These are phyloP conservation scores for Grifola frondosa DNA, from an alignment of 1,284 basidiomycete genomes.

Conservation along the genomic window DNA sequence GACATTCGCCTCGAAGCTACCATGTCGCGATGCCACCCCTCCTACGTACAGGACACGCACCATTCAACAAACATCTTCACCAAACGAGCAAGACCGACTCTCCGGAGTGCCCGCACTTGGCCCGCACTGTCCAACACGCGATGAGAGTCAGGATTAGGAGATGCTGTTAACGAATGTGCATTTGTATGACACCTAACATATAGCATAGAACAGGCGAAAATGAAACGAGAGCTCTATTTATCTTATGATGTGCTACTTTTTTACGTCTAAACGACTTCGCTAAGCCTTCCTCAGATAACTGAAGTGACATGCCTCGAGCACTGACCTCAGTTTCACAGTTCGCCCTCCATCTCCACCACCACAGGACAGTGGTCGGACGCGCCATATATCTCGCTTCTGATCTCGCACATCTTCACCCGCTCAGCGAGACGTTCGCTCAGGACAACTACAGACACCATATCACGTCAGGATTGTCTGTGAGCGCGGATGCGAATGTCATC, in stretches of 20 bases:
- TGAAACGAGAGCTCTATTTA: neutral
- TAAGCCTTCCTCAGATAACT: neutral
- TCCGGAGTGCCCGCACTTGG: too few relatives aligned
- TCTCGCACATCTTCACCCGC: constrained; percentile 74
- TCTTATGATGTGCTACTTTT: neutral
- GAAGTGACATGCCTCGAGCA: neutral
- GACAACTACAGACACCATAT: constrained; percentile 49
- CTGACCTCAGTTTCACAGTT: constrained; percentile 18
- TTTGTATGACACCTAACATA: neutral
- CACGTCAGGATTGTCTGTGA: constrained; percentile 6
- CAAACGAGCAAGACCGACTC: too few relatives aligned
- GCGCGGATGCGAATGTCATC: constrained; percentile 2
- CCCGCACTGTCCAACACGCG: too few relatives aligned
- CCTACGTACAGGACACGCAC: too few relatives aligned
- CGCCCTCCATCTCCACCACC: constrained; percentile 61
- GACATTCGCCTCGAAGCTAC: too few relatives aligned
- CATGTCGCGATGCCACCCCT: too few relatives aligned
- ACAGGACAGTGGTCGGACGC: constrained; percentile 84
- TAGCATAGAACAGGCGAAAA: neutral
- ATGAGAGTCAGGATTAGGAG: too few relatives aligned
- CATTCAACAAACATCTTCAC: too few relatives aligned
- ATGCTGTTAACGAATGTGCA: too few relatives aligned
- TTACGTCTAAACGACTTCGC: constrained; percentile 4
- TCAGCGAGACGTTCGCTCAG: constrained; percentile 65
- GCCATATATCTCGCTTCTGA: constrained; percentile 81